Evolutionary conservation across 345 rosid species (phyloP), one percentile per base, ranked within the genome.

Genomic region (Aethionema arabicum): DNA sequence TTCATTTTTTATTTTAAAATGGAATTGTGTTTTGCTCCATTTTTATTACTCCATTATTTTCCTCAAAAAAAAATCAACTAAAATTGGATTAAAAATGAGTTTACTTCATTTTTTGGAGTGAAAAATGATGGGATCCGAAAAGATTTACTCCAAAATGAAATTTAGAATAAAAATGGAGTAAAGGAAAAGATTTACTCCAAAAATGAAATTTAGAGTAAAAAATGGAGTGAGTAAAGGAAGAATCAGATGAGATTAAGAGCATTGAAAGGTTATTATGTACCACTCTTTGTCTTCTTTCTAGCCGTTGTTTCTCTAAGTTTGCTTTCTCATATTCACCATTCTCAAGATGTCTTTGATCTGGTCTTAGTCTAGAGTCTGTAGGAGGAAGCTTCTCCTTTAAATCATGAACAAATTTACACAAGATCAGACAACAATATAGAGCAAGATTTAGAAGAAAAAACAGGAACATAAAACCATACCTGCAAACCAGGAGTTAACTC

Each of bases 291-390:
- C 99, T 80, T 81, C 72, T 79, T 77, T 95, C 99, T 76, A 95
- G 60, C 59, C 99, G 89, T 48, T 86, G 97, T 73, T 95, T 95
- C 83, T 90, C 99, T 5, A 67, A 76, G 70, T 93, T 95, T 48
- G 99, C 97, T 81, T 81, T 85, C 68, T 88, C 97, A 73, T 90
- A 95, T 76, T 95, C 99, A 44, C 99, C 99, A 62, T 95, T 92
- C 86, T 92, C 98, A 16, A 92, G 77, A 77, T 92, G 90, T 60
- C 96, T 77, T 65, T 92, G 98, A 76, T 95, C 99, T 63, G 99
- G 99, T 68, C 97, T 80, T 11, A 90, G 90, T 75, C 99, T 83
- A 47, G 99, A 95, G 74, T 95, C 99, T 52, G 99, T 95, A 4
- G 96, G 97, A 31, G 96, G 99, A 62, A 95, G 96, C 54, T 81